phyloP scores from a whole-genome alignment of 768 basidiomycete species.

The Lactifluus rugatus region DNA sequence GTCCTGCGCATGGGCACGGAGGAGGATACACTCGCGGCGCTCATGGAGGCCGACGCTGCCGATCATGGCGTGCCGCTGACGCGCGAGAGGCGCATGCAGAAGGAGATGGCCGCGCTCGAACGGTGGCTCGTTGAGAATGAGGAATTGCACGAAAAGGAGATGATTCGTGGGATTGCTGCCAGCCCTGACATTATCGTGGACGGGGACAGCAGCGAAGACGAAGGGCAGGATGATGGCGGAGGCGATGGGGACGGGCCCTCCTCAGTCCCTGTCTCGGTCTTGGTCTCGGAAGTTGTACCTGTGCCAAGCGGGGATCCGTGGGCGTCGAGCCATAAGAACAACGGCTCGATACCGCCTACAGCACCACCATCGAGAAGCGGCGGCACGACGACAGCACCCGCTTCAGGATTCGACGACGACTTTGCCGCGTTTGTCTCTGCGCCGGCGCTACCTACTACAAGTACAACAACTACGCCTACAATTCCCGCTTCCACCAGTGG shows the following conservation, averaged over 20 bases:
- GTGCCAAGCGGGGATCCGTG: conserved; percentile 18
- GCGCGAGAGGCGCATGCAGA: conserved; percentile 28
- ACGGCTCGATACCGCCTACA: not conserved
- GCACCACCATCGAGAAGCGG: not conserved
- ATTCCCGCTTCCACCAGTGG: no score
- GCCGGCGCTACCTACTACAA: conserved; percentile 18
- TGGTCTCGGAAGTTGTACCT: not conserved
- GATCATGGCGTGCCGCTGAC: conserved; percentile 14
- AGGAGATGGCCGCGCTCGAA: conserved; percentile 50
- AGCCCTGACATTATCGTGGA: not conserved
- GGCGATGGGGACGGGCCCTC: not conserved
- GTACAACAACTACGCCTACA: not conserved
- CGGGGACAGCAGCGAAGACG: not conserved
- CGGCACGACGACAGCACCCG: not conserved
- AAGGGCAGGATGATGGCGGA: no score
- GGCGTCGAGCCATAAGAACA: not conserved
- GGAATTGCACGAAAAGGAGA: conserved; percentile 23
- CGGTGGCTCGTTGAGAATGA: conserved; percentile 52
- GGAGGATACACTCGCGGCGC: conserved; percentile 30
- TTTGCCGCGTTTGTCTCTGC: conserved; percentile 70
- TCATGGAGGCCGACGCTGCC: conserved; percentile 24
- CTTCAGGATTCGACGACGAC: conserved; percentile 60
- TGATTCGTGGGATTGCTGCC: not conserved
- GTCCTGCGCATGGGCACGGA: conserved; percentile 11
- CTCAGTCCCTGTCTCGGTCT: conserved; percentile 5